Base-by-base conservation (phyloP, 1,284 basidiomycete genomes). In the Papiliotrema fonsecae region DNA sequence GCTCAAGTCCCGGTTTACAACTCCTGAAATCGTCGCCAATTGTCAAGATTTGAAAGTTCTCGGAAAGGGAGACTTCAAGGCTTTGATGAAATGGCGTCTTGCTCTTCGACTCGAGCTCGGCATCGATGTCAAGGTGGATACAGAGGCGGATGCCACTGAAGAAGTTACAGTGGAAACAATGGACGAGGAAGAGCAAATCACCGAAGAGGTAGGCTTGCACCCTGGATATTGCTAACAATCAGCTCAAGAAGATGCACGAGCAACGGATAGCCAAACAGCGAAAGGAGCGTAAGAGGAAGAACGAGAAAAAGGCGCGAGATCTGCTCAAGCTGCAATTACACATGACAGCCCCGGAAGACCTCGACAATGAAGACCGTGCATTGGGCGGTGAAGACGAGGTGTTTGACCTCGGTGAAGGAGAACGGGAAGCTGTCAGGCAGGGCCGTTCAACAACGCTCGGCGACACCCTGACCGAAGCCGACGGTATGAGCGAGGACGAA, bases 291-390 rank as follows among this genome's bases (percentile, higher is more conserved):
- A 83, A 91, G 53, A 81, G 83, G 34, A 84, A 85, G 7, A 98
- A 98, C 74, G 96, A 98, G 75, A 78, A 88, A 61, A 89, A 88
- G 73, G 79, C 83, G 30, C 83, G 85, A 55, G 89, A 89, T 6
- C 85, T 97, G 39, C 89, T 92, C 70, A 87, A 93, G 55, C 88
- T 98, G 81, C 96, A 98, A 71, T 80, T 98, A 40, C 86, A 90
- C 66, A 99, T 99, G 96, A 91, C 87, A 6, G 91, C 91, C 7
- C 96, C 98, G 55, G 92, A 97, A 56, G 96, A 93, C 70, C 77
- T 97, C 61, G 92, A 97, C 62, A 62, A 62, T 54, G 78, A 77
- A 37, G 90, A 94, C 64, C 75, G 81, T 13, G 79, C 84, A 10
- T 77, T 94, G 7, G 79, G 77, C 18, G 77, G 77, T 47, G 68